Conservation (phyloP, 495 filamentous ascomycete species). For the Friedmanniomyces endolithicus region DNA sequence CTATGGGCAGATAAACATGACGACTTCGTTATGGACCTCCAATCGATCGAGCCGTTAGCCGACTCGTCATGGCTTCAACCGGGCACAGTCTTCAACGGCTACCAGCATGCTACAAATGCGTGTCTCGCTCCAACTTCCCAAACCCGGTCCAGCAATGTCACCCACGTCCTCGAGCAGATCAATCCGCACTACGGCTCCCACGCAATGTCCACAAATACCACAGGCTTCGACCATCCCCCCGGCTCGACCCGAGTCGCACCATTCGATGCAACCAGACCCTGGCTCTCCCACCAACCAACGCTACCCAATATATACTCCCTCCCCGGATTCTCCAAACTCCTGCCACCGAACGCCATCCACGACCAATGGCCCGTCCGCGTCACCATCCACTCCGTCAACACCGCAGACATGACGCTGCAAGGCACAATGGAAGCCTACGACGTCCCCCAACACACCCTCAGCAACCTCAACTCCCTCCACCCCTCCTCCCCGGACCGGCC, state of each 20-base stretch:
- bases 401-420: constrained; percentile 48
- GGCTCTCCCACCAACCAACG: constrained; percentile 21
- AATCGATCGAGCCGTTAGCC: constrained; percentile 41
- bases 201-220: constrained; percentile 16
- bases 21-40: constrained; percentile 52
- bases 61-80: constrained; percentile 53
- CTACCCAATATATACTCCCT: background rate
- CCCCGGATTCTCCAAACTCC: background rate
- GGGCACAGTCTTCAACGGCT: constrained; percentile 52
- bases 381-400: constrained; percentile 56
- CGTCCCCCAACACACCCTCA: constrained; percentile 38
- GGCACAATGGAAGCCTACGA: constrained; percentile 73
- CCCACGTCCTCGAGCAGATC: constrained; percentile 17
- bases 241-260: constrained; percentile 12
- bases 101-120: constrained; percentile 38
- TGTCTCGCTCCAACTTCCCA: background rate
- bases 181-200: constrained; percentile 15
- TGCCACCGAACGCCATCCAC: constrained; percentile 27
- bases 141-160: constrained; percentile 6
- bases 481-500: constrained; percentile 1
- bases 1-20: constrained; percentile 41
- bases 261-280: constrained; percentile 26
- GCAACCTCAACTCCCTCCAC: constrained; percentile 16
- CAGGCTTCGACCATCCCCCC: constrained; percentile 20
- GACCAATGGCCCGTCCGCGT: constrained; percentile 65